Conservation (phyloP, 257 asterid genomes). For the Solanum bulbocastanum region DNA sequence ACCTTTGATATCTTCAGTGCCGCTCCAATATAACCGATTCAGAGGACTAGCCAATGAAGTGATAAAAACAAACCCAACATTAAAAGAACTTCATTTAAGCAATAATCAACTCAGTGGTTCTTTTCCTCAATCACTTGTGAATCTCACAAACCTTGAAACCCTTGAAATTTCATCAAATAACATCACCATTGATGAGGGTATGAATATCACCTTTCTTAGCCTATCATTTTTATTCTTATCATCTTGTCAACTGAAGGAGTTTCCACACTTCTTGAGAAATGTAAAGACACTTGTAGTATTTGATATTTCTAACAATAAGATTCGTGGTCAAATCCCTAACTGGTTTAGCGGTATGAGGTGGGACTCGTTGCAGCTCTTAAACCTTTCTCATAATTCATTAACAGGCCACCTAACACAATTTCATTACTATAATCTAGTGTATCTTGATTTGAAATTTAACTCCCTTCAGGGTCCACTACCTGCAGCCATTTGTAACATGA, state of each 20-base stretch:
- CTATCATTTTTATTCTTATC: neutral
- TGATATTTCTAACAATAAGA: neutral
- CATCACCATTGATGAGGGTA: too few relatives aligned
- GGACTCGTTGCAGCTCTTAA: neutral
- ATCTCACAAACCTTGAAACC: too few relatives aligned
- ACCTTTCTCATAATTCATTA: neutral
- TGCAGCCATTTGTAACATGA: neutral
- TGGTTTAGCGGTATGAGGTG: neutral
- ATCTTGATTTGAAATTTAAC: neutral
- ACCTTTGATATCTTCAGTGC: too few relatives aligned
- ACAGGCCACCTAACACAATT: neutral
- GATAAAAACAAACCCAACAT: neutral
- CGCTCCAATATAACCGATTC: neutral
- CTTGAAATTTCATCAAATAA: too few relatives aligned
- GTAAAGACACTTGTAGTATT: neutral
- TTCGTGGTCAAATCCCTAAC: neutral
- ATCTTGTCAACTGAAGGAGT: neutral
- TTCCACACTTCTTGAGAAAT: neutral
- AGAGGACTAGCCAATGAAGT: neutral
- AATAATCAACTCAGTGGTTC: too few relatives aligned
- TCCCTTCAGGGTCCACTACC: neutral
- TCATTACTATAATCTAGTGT: accelerated
- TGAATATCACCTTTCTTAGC: too few relatives aligned
- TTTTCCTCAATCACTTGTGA: too few relatives aligned
- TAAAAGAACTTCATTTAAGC: neutral